Evolutionary conservation across 2,329 filamentous ascomycete species (phyloP).

Genomic region (Botrytis deweyae): DNA sequence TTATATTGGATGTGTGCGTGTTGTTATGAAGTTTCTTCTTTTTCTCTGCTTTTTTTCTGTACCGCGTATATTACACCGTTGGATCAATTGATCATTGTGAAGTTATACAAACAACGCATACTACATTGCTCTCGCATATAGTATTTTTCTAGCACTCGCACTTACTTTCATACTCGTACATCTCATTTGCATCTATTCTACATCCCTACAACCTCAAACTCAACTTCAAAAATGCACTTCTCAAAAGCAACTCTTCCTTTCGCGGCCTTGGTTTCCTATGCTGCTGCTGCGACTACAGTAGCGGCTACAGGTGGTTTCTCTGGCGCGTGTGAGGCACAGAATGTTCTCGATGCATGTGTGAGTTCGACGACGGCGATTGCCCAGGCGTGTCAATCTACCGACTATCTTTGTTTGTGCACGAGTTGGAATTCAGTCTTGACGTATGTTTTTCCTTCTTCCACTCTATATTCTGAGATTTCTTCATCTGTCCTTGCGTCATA

Average conservation of each 20-base stretch:
- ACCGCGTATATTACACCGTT: background rate
- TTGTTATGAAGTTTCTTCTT: background rate
- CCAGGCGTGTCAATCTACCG: constrained; percentile 38
- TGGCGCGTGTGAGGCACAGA: constrained; percentile 40
- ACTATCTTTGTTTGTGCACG: constrained; percentile 54
- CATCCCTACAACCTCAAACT: background rate
- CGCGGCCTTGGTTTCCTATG: constrained; percentile 36
- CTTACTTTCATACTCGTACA: background rate
- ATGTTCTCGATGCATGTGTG: constrained; percentile 43
- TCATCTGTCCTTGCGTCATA: background rate
- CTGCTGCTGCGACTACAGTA: constrained; percentile 29
- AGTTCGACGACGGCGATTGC: constrained; percentile 41
- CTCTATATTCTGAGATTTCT: background rate
- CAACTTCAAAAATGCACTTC: constrained; percentile 25
- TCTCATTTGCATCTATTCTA: background rate
- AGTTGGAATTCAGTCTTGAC: constrained; percentile 53
- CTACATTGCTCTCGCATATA: background rate
- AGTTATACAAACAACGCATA: background rate
- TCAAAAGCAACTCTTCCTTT: constrained; percentile 27
- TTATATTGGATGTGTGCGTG: background rate
- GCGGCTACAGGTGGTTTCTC: background rate
- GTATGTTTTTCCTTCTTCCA: constrained; percentile 36
- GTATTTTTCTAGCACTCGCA: background rate
- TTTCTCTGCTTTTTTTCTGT: background rate
- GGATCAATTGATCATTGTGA: background rate